Evolutionary conservation across 2,329 filamentous ascomycete genomes (phyloP).

Genomic region (Chaetomium olivaceum): DNA sequence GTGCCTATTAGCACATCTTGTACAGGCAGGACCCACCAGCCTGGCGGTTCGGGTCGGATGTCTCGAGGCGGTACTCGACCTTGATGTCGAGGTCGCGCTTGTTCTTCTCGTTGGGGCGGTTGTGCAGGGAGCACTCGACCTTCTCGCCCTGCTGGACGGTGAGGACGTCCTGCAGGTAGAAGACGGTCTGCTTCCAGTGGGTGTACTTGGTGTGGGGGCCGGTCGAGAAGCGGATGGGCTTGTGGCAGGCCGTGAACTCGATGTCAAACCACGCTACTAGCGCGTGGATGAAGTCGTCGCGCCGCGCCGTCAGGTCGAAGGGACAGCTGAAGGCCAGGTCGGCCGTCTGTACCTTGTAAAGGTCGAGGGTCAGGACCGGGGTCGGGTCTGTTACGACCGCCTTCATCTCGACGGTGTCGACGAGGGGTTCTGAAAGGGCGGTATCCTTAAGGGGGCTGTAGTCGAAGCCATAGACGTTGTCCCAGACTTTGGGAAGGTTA

Average conservation of each 20-base stretch:
- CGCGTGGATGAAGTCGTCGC: slow-evolving; percentile 94
- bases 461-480: slow-evolving; percentile 98
- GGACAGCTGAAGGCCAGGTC: slow-evolving; percentile 83
- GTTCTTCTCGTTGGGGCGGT: slow-evolving; percentile 92
- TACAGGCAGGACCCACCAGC: slow-evolving; percentile 74
- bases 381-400: slow-evolving; percentile 92
- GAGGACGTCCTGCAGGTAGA: slow-evolving; percentile 91
- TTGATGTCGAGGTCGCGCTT: slow-evolving; percentile 90
- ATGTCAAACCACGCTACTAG: slow-evolving; percentile 99
- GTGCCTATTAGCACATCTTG: slow-evolving; percentile 64
- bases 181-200: slow-evolving; percentile 99
- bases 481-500: slow-evolving; percentile 74
- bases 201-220: slow-evolving; percentile 99
- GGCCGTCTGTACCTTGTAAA: slow-evolving; percentile 81
- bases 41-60: slow-evolving; percentile 68
- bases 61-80: slow-evolving; percentile 78
- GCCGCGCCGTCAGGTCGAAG: slow-evolving; percentile 74
- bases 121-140: slow-evolving; percentile 71
- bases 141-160: slow-evolving; percentile 87
- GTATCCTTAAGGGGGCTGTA: slow-evolving; percentile 92
- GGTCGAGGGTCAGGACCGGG: slow-evolving; percentile 81
- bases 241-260: slow-evolving; percentile 97
- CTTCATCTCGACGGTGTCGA: slow-evolving; percentile 97
- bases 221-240: slow-evolving; percentile 94
- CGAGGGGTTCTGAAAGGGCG: slow-evolving; percentile 90